Evolutionary conservation across 192 early-diverging fungal genomes (phyloP).

Genomic region (Coemansia sp.): DNA sequence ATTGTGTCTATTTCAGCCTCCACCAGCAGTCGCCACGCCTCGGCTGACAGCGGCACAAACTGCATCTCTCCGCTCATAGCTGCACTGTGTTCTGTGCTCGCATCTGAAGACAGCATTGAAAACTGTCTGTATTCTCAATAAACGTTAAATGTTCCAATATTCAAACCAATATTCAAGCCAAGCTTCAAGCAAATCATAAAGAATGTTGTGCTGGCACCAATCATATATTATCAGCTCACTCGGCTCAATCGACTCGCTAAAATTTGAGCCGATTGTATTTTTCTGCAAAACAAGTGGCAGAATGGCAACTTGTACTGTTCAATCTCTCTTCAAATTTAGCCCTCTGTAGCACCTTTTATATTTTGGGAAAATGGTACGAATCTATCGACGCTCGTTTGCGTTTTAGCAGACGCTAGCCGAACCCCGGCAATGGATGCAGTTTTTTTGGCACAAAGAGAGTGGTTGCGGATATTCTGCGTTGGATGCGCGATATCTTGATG

Average conservation of each 20-base stretch:
- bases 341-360: conserved; percentile 11
- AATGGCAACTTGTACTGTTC: neutral
- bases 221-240: neutral
- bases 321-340: conserved; percentile 13
- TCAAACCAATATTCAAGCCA: too few relatives aligned
- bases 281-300: neutral
- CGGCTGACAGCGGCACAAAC: conserved; percentile 25
- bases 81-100: neutral
- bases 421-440: neutral
- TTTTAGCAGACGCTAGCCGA: neutral
- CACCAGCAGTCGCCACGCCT: conserved; percentile 47
- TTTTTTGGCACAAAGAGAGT: neutral
- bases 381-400: conserved; percentile 11
- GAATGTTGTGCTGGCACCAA: conserved; percentile 1
- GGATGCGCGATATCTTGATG: neutral
- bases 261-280: neutral
- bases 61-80: neutral
- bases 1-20: conserved; percentile 51
- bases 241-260: neutral
- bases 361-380: conserved; percentile 42
- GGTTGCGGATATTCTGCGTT: neutral
- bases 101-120: conserved; percentile 25
- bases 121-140: neutral
- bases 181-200: neutral
- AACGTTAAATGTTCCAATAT: too few relatives aligned